Evolutionary conservation across 2,329 filamentous ascomycete genomes (phyloP), one percentile per base, ranked within the genome.

Genomic region (Diaporthe caulivora): DNA sequence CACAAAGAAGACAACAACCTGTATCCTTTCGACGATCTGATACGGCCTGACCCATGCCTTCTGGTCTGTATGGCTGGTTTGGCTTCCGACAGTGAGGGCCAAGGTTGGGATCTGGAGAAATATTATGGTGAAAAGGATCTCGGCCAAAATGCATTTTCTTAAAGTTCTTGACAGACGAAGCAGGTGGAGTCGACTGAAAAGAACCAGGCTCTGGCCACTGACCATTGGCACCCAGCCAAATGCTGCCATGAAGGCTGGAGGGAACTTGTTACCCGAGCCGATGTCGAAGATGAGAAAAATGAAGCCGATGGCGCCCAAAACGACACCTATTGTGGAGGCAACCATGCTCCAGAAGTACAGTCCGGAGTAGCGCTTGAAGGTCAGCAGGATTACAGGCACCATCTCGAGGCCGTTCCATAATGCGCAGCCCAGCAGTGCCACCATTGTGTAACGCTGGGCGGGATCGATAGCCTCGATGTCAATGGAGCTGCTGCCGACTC

Each of bases 171-270:
- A 86, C 9, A 83, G 84, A 11, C 91, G 84, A 40, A 92, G 85
- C 15, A 92, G 83, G 77, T 92, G 87, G 13, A 91, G 84, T 26
- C 91, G 86, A 60, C 90, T 92, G 80, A 89, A 91, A 2, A 91
- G 82, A 4, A 91, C 88, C 24, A 89, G 76, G 0, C 87, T 86
- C 77, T 90, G 87, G 3, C 90, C 90, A 21, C 87, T 87, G 15
- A 91, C 86, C 84, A 91, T 90, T 4, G 82, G 77, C 79, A 87
- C 88, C 87, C 90, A 89, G 17, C 89, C 71, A 8, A 65, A 53
- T 3, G 62, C 54, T 5, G 53, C 57, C 24, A 67, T 68, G 31
- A 72, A 60, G 24, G 54, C 53, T 1, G 51, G 34, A 3, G n/a
- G 40, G 31, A 70, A 53, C 3, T 29, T 21, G 18, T 15, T 31